Percentiles rank a stretch among this genome's conserved stretches.
Conservation (phyloP, 2,329 filamentous ascomycete genomes). For the Curvularia hawaiiensis region DNA sequence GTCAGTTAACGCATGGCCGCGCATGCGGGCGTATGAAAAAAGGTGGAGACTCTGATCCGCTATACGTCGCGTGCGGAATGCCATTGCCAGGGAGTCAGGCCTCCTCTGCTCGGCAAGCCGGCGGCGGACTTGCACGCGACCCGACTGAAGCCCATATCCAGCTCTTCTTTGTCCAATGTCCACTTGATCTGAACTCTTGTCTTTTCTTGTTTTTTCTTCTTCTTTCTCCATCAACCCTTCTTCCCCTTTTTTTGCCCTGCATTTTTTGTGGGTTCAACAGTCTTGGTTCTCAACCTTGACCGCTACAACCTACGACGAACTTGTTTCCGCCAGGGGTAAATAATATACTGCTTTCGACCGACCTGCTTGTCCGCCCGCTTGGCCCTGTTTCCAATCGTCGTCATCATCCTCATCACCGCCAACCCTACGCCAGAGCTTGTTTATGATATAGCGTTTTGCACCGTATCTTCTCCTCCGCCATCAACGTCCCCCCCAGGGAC, state of each 20-base stretch:
- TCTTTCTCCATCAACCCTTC: slow-evolving; percentile 2
- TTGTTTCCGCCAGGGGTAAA: neutral
- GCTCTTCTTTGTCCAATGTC: slow-evolving; percentile 2
- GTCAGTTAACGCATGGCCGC: neutral
- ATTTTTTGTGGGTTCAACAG: neutral
- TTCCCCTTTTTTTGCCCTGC: slow-evolving; percentile 11
- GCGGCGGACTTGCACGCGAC: slow-evolving; percentile 10
- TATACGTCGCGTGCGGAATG: slow-evolving; percentile 9
- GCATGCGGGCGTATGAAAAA: slow-evolving; percentile 6
- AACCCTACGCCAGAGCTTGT: neutral
- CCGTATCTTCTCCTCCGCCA: neutral
- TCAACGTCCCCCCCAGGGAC: neutral
- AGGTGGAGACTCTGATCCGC: slow-evolving; percentile 11
- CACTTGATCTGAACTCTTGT: slow-evolving; percentile 5
- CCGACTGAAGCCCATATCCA: slow-evolving; percentile 8
- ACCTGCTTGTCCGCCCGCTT: no score
- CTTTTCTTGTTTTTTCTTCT: slow-evolving; percentile 7
- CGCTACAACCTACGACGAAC: neutral
- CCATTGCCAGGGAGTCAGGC: slow-evolving; percentile 7
- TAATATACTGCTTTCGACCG: neutral
- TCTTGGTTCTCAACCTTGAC: neutral
- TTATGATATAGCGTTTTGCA: neutral
- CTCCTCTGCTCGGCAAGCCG: slow-evolving; percentile 10
- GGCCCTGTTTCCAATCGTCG: neutral
- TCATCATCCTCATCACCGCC: neutral